These are phyloP conservation scores for Penicillium paradoxum DNA, from an alignment of 495 filamentous ascomycete species.

Conservation along the genomic window DNA sequence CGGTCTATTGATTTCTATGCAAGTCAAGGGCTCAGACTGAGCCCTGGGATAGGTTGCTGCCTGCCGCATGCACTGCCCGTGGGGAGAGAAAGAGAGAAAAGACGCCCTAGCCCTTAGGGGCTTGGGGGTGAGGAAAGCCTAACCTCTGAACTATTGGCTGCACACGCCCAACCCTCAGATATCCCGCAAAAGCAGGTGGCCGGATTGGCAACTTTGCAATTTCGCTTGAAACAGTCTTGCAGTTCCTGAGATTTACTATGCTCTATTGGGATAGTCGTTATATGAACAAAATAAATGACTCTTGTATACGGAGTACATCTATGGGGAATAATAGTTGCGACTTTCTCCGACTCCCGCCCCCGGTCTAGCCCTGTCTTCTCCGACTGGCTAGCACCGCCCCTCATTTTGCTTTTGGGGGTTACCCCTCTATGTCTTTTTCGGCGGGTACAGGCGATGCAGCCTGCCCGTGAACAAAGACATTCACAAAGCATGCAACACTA, in stretches of 20 bases:
- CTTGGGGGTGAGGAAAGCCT: background rate
- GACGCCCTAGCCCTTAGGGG: background rate
- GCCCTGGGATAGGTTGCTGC: background rate
- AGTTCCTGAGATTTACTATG: background rate
- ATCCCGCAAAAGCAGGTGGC: slow-evolving; percentile 5
- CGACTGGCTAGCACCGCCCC: slow-evolving; percentile 2
- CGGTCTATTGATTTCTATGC: background rate
- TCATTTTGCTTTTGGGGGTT: background rate
- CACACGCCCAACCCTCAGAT: background rate
- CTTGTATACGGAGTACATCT: background rate
- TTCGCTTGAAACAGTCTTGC: slow-evolving; percentile 1
- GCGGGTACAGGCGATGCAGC: background rate
- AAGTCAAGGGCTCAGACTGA: background rate
- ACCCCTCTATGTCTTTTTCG: slow-evolving; percentile 19
- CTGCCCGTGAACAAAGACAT: slow-evolving; percentile 22
- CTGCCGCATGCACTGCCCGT: slow-evolving; percentile 1
- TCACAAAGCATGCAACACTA: slow-evolving; percentile 22
- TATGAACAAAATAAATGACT: slow-evolving; percentile 8
- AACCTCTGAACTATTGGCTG: background rate
- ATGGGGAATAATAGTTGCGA: slow-evolving; percentile 12
- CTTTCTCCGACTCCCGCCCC: slow-evolving; percentile 17
- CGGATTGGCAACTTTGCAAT: slow-evolving; percentile 7
- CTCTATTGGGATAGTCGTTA: background rate
- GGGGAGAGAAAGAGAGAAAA: too few relatives aligned
- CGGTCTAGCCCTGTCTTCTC: background rate